A percentile compares a stretch with the other conserved stretches of the same genome.
phyloP scores from a whole-genome alignment of 305 asterid genomes.

The Caryopteris hybrid region DNA sequence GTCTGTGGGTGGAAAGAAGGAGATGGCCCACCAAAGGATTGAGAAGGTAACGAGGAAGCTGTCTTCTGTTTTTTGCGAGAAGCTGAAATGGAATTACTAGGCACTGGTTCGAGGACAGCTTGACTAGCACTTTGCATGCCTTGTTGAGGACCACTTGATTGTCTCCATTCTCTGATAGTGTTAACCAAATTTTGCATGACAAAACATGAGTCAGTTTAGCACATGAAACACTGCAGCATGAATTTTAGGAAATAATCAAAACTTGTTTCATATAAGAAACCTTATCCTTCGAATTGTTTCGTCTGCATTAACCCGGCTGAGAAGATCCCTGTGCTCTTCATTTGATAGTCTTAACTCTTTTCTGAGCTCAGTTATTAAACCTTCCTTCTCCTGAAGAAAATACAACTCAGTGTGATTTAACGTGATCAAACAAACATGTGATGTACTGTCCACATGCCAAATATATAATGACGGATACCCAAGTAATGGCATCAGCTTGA shows the following conservation, averaged over 20 bases:
- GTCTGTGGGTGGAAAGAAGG: constrained; percentile 41
- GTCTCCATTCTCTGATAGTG: constrained; percentile 76
- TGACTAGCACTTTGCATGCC: constrained; percentile 38
- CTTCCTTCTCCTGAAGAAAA: constrained; percentile 75
- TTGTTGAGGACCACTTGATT: constrained; percentile 56
- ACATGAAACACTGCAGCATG: neutral
- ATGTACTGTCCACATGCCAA: constrained; percentile 16
- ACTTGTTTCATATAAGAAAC: constrained; percentile 26
- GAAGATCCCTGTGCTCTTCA: constrained; percentile 85
- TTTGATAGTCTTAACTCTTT: constrained; percentile 79
- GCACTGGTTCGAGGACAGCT: constrained; percentile 34
- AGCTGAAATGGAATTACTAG: constrained; percentile 49
- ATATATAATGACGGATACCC: constrained; percentile 46
- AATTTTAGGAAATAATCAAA: constrained; percentile 14
- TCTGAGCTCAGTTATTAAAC: constrained; percentile 76
- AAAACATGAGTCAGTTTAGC: neutral
- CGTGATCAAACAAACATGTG: constrained; percentile 29
- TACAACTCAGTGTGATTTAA: constrained; percentile 32
- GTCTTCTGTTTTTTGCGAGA: constrained; percentile 48
- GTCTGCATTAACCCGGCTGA: constrained; percentile 66
- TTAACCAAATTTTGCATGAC: constrained; percentile 8
- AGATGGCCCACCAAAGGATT: constrained; percentile 48
- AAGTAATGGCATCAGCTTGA: constrained; percentile 85
- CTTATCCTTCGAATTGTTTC: constrained; percentile 78
- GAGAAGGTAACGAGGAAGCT: constrained; percentile 42